Percentiles rank a stretch among this genome's conserved stretches.
phyloP scores from a whole-genome alignment of 495 filamentous ascomycete genomes.

The Pyronema domesticum region DNA sequence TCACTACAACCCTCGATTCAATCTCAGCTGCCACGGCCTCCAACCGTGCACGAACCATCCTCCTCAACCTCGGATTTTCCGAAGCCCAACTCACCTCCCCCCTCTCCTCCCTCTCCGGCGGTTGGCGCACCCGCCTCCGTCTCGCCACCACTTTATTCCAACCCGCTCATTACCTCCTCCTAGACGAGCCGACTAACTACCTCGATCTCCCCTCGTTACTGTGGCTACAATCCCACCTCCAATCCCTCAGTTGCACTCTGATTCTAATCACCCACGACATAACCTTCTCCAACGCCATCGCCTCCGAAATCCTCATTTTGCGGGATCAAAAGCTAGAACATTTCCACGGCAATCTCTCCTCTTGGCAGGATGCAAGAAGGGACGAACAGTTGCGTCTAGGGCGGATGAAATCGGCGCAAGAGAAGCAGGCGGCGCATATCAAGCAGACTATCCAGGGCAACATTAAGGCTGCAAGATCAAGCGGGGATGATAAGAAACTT shows the following conservation, averaged over 20 bases:
- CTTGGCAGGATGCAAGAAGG: conserved; percentile 48
- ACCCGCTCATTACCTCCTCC: conserved; percentile 58
- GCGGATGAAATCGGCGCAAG: conserved; percentile 64
- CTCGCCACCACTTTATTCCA: conserved; percentile 50
- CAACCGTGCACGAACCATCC: conserved; percentile 42
- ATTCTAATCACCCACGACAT: conserved; percentile 68
- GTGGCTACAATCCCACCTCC: conserved; percentile 59
- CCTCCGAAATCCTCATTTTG: conserved; percentile 58
- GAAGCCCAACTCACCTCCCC: conserved; percentile 37
- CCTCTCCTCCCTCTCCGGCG: conserved; percentile 52
- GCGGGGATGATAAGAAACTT: conserved; percentile 62
- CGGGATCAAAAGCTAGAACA: conserved; percentile 46
- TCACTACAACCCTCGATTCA: conserved; percentile 22
- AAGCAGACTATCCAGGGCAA: conserved; percentile 55
- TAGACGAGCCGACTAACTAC: conserved; percentile 79
- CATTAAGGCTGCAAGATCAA: conserved; percentile 48
- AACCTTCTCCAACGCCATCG: conserved; percentile 51
- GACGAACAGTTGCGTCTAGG: conserved; percentile 41
- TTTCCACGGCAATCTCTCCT: conserved; percentile 51
- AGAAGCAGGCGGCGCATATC: conserved; percentile 57
- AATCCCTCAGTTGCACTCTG: conserved; percentile 33
- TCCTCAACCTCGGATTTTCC: conserved; percentile 55
- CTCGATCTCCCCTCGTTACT: conserved; percentile 66
- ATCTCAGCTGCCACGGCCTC: conserved; percentile 34
- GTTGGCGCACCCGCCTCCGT: conserved; percentile 58